Percentiles rank a stretch among this genome's conserved stretches.
Evolutionary conservation across 1,139 yeast species (phyloP).

Genomic region (Kodamaea plutei): DNA sequence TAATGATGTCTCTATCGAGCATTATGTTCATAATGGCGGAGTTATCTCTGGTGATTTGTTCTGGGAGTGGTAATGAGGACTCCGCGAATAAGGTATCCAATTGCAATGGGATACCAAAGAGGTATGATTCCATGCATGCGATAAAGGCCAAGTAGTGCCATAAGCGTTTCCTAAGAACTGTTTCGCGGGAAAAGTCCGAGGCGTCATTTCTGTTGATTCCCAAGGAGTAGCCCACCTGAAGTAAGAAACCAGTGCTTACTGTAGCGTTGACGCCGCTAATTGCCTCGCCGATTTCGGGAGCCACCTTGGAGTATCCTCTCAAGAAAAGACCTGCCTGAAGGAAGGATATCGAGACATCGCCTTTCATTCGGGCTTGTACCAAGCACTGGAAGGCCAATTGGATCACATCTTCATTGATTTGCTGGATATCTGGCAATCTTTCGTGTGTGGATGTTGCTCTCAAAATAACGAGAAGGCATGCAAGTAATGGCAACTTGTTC

Average conservation of each 20-base stretch:
- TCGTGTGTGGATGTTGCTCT: neutral
- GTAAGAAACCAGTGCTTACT: slow-evolving; percentile 1
- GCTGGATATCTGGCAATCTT: neutral
- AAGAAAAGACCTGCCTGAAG: slow-evolving; percentile 1
- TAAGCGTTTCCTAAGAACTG: slow-evolving; percentile 1
- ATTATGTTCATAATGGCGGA: neutral
- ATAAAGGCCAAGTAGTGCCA: slow-evolving; percentile 1
- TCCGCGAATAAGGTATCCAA: neutral
- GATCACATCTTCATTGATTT: neutral
- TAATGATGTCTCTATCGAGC: slow-evolving; percentile 1
- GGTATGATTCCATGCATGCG: neutral
- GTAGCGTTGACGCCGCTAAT: neutral
- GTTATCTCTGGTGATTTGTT: slow-evolving; percentile 1
- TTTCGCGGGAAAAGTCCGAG: slow-evolving; percentile 1
- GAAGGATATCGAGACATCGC: neutral
- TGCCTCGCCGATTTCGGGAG: slow-evolving; percentile 3
- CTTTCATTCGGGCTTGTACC: neutral
- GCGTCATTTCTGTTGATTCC: neutral
- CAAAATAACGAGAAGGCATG: slow-evolving; percentile 1
- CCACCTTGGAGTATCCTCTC: neutral
- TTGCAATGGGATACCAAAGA: neutral
- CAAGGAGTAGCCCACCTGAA: slow-evolving; percentile 1
- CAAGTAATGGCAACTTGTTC: neutral
- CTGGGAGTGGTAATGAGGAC: neutral
- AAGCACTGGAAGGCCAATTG: slow-evolving; percentile 1